Evolutionary conservation across 805 yeast species (phyloP), one percentile per base, ranked within the genome.

Genomic region (Kodamaea fukazawae): DNA sequence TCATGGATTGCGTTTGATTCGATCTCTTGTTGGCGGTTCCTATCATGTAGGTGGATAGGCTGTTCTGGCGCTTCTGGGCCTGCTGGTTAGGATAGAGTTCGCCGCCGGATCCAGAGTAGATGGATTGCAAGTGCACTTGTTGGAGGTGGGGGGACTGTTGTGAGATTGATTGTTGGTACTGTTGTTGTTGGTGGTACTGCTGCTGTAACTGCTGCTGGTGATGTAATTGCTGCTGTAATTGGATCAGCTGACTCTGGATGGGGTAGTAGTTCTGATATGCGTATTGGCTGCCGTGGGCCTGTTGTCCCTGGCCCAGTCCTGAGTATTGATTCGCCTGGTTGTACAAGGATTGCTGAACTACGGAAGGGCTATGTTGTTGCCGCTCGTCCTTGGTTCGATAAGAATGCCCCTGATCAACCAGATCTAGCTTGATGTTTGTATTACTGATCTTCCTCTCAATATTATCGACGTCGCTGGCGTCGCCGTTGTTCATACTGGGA

Each of bases 61-160:
- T 63, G 45, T 57, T 64, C 42, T 68, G 73, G 40, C 73, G 65
- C 48, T 67, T 67, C 43, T 66, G 71, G 40, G 56, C 23, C 8
- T 20, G 23, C 8, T 20, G 23, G 8, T 20, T 20, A 5, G 23
- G 23, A 20, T 20, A 65, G 34, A 33, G 33, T 12, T 7, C 16
- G 12, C 25, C 13, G 26, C 11, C 14, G 13, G 11, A 6, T 5
- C 23, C 14, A 10, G 12, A n/a, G 29, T 13, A n/a, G n/a, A 13
- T 13, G 7, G 29, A n/a, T 13, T 27, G 29, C 29, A 13, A 27
- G 6, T 6, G 29, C 8, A 20, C 8, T 20, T 20, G 23, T 20
- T 20, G 23, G 5, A 20, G 23, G 23, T 14, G 32, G 27, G 29
- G 31, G 14, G 36, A 15, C 25, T 14, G 30, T 33, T 26, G 16